Evolutionary conservation across 495 filamentous ascomycete genomes (phyloP).

Genomic region (Aspergillus baeticus): DNA sequence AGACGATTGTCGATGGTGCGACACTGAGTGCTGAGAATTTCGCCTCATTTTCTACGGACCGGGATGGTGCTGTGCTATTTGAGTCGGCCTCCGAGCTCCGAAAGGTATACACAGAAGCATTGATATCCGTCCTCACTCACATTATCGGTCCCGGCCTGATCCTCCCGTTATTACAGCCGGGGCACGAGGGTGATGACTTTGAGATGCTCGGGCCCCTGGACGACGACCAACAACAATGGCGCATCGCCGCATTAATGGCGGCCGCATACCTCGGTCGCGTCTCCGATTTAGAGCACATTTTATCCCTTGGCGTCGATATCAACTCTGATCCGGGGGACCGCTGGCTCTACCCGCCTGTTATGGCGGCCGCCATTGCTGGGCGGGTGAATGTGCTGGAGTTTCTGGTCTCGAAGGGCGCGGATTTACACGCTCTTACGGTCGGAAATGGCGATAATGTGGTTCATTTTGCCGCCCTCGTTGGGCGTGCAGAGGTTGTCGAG

Average conservation of each 20-base stretch:
- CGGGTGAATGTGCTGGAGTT: not conserved
- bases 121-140: not conserved
- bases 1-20: not conserved
- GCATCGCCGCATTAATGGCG: not conserved
- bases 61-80: too few relatives aligned
- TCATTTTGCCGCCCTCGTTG: not conserved
- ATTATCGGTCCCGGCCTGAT: not conserved
- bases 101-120: not conserved
- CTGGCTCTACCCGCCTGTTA: constrained; percentile 2
- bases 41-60: not conserved
- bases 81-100: not conserved
- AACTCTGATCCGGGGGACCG: not conserved
- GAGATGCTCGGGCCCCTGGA: not conserved
- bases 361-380: not conserved
- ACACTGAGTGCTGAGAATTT: not conserved
- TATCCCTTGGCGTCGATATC: not conserved
- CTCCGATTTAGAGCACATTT: not conserved
- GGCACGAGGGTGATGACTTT: not conserved
- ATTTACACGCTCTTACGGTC: not conserved
- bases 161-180: not conserved
- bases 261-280: constrained; percentile 2
- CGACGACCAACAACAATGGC: not conserved
- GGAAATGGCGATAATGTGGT: not conserved
- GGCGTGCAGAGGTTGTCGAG: not conserved
- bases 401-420: not conserved